Conservation (phyloP, 2,329 filamentous ascomycete species). For the Colletotrichum sp. region DNA sequence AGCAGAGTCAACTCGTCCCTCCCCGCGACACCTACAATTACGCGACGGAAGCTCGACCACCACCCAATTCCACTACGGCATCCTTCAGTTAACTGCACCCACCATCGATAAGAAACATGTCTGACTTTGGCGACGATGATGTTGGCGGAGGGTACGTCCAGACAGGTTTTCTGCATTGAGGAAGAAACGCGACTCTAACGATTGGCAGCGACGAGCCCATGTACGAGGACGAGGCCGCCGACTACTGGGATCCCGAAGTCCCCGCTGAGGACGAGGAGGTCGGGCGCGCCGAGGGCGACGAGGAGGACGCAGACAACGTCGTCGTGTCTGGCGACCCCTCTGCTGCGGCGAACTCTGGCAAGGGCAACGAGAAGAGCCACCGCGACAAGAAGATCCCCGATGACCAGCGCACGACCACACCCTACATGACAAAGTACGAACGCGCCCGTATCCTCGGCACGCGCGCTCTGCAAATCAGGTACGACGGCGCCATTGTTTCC, state of each 20-base stretch:
- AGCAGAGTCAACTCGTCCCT: neutral
- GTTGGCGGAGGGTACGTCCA: conserved; percentile 16
- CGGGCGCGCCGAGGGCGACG: conserved; percentile 56
- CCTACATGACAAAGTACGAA: conserved; percentile 99
- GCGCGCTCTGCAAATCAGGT: conserved; percentile 95
- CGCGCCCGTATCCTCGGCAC: conserved; percentile 91
- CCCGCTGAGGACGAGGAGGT: conserved; percentile 60
- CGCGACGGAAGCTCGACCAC: neutral
- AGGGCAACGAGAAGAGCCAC: conserved; percentile 59
- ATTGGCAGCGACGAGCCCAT: conserved; percentile 67
- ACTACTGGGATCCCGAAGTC: conserved; percentile 52
- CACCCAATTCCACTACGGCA: neutral
- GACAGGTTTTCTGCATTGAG: neutral
- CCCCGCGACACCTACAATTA: conserved; percentile 4
- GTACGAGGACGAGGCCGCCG: conserved; percentile 69
- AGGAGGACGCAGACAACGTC: conserved; percentile 64
- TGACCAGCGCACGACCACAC: conserved; percentile 88
- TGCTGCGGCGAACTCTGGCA: conserved; percentile 60
- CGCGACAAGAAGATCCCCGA: conserved; percentile 90
- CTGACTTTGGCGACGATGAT: conserved; percentile 73
- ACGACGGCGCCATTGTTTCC: conserved; percentile 29
- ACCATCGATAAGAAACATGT: conserved; percentile 55
- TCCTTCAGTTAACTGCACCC: neutral
- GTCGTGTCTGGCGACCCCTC: conserved; percentile 67
- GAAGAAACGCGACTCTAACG: neutral